These are phyloP conservation scores for Neofusicoccum cordaticola DNA, from an alignment of 2,329 filamentous ascomycete species.

Conservation along the genomic window DNA sequence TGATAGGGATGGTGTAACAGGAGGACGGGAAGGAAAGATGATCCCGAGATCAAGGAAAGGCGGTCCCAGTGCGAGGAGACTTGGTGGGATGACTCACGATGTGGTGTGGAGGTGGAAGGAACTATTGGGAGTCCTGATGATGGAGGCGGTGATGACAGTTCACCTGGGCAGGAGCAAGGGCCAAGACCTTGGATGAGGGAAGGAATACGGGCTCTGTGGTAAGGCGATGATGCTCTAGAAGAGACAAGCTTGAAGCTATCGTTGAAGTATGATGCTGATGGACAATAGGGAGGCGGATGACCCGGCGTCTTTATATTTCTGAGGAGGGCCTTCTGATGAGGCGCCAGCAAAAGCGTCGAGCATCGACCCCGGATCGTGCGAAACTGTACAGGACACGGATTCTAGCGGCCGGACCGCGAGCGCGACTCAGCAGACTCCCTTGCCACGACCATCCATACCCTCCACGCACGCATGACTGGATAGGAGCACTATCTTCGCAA, in stretches of 20 bases:
- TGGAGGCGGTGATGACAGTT: background rate
- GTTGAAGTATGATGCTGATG: slow-evolving; percentile 4
- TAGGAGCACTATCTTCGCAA: slow-evolving; percentile 9
- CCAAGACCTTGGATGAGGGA: background rate
- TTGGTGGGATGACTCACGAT: background rate
- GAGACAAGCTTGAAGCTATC: background rate
- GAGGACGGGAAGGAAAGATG: background rate
- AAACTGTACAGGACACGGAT: slow-evolving; percentile 3
- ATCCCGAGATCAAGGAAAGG: background rate
- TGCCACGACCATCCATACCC: slow-evolving; percentile 1
- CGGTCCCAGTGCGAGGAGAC: background rate
- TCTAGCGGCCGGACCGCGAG: background rate
- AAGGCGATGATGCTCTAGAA: background rate
- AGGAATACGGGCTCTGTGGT: background rate
- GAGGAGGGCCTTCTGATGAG: slow-evolving; percentile 1
- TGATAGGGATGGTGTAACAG: background rate
- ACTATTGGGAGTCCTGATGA: background rate
- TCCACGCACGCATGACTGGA: background rate
- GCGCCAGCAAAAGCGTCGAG: slow-evolving; percentile 4
- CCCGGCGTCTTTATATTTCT: slow-evolving; percentile 7
- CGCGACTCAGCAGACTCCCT: slow-evolving; percentile 11
- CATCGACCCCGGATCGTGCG: slow-evolving; percentile 11
- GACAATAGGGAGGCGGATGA: background rate
- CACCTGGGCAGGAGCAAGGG: background rate
- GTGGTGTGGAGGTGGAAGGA: background rate